These are phyloP conservation scores for Zygosaccharomyces pseudobailii DNA, from an alignment of 1,139 yeast genomes.

Conservation along the genomic window DNA sequence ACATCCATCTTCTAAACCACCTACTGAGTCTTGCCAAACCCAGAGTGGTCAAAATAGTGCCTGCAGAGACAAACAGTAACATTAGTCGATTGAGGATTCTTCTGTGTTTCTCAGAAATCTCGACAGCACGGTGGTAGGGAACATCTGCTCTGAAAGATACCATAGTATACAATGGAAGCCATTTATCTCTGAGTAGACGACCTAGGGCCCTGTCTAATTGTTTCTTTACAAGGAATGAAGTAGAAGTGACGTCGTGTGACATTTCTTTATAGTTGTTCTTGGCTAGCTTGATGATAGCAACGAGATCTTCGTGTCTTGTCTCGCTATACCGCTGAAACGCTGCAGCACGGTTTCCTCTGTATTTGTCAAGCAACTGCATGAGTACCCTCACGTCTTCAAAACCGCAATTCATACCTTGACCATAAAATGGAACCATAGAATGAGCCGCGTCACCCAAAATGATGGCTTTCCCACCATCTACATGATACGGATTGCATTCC, in stretches of 20 bases:
- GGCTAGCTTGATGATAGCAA: conserved; percentile 74
- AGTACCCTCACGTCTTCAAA: conserved; percentile 81
- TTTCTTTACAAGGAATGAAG: conserved; percentile 59
- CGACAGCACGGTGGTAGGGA: conserved; percentile 65
- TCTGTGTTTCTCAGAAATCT: conserved; percentile 48
- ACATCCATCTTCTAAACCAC: not conserved
- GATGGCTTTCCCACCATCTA: conserved; percentile 52
- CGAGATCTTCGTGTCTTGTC: conserved; percentile 58
- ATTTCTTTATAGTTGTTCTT: conserved; percentile 79
- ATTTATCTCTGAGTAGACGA: conserved; percentile 48
- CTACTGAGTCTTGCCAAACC: conserved; percentile 1
- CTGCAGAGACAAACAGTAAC: conserved; percentile 12
- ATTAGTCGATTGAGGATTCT: conserved; percentile 33
- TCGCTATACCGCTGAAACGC: conserved; percentile 59
- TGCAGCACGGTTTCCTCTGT: conserved; percentile 39
- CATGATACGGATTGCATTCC: conserved; percentile 65
- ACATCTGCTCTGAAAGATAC: conserved; percentile 84
- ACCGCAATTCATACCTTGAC: conserved; percentile 97
- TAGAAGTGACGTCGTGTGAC: conserved; percentile 77
- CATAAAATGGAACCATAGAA: conserved; percentile 95
- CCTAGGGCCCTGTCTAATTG: conserved; percentile 64
- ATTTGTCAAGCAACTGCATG: conserved; percentile 48
- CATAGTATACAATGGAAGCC: conserved; percentile 92
- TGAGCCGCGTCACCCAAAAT: conserved; percentile 93
- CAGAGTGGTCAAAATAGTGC: not conserved